phyloP scores from a whole-genome alignment of 176 grass and related monocot species.

The Chloris gayana region DNA sequence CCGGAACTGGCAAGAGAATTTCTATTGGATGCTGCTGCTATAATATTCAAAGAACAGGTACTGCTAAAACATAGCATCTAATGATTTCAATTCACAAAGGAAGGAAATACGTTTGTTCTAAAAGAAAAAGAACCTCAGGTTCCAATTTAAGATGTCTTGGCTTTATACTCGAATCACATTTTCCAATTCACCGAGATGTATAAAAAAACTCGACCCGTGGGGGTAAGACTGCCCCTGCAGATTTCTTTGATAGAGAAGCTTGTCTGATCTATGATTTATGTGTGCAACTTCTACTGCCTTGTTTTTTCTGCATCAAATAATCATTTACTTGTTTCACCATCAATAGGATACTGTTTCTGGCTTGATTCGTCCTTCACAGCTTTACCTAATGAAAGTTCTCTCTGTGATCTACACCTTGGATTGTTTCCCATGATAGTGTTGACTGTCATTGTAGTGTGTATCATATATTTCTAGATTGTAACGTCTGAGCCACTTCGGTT shows the following conservation, averaged over 20 bases:
- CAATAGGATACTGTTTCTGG: background rate
- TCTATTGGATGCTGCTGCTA: slow-evolving; percentile 89
- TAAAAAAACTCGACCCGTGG: too few species aligned
- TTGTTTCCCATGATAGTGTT: slow-evolving; percentile 2
- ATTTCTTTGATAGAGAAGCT: too few species aligned
- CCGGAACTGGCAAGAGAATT: slow-evolving; percentile 97
- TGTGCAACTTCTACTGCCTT: slow-evolving; percentile 11
- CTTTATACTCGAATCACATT: slow-evolving; percentile 25
- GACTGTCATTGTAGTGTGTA: background rate
- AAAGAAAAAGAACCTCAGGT: background rate
- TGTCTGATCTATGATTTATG: slow-evolving; percentile 15
- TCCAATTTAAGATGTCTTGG: slow-evolving; percentile 20
- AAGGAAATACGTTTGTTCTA: background rate
- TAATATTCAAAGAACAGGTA: slow-evolving; percentile 99
- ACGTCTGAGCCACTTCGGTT: background rate
- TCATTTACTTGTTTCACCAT: background rate
- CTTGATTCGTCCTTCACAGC: background rate
- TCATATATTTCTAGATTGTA: slow-evolving; percentile 11
- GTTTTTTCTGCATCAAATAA: slow-evolving; percentile 10
- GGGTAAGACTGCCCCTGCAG: too few species aligned
- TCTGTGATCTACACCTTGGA: background rate
- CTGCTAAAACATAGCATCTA: slow-evolving; percentile 8
- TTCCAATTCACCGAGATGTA: slow-evolving; percentile 38
- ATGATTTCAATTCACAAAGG: slow-evolving; percentile 26
- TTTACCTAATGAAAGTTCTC: slow-evolving; percentile 7